A percentile compares a stretch with the other conserved stretches of the same genome.
These are phyloP conservation scores for Taphrina sp. DNA, from an alignment of 1,139 yeast genomes.

Conservation along the genomic window DNA sequence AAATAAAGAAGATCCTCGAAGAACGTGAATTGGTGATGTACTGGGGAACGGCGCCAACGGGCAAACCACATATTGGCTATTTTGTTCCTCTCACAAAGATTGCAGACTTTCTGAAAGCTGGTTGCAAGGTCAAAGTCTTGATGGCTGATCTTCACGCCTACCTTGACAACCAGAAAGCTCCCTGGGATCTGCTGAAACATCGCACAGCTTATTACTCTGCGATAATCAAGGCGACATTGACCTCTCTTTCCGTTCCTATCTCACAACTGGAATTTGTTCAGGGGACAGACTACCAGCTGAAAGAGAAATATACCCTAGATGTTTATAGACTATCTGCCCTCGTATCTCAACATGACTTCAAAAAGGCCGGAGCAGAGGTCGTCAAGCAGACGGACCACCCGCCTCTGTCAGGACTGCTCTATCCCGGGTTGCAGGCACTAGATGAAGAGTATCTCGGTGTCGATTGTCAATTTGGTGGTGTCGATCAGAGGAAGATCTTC, in stretches of 20 bases:
- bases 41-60: slow-evolving; percentile 93
- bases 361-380: slow-evolving; percentile 99
- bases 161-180: slow-evolving; percentile 97
- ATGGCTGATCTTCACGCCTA: slow-evolving; percentile 98
- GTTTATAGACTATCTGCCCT: slow-evolving; percentile 76
- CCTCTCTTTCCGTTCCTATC: slow-evolving; percentile 84
- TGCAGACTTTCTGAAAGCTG: slow-evolving; percentile 93
- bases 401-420: slow-evolving; percentile 84
- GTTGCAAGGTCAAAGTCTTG: slow-evolving; percentile 68
- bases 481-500: slow-evolving; percentile 96
- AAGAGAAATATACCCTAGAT: slow-evolving; percentile 79
- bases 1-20: slow-evolving; percentile 79
- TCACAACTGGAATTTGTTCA: slow-evolving; percentile 78
- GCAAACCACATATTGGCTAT: slow-evolving; percentile 95
- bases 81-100: slow-evolving; percentile 96
- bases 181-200: slow-evolving; percentile 82
- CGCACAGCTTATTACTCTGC: slow-evolving; percentile 87
- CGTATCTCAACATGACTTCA: slow-evolving; percentile 92
- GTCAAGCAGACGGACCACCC: slow-evolving; percentile 97
- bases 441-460: slow-evolving; percentile 88
- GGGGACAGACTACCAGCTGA: slow-evolving; percentile 85
- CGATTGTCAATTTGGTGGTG: slow-evolving; percentile 98
- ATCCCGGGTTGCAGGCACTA: slow-evolving; percentile 97
- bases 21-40: slow-evolving; percentile 80
- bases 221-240: slow-evolving; percentile 78